Evolutionary conservation across 2,329 filamentous ascomycete genomes (phyloP).

Genomic region (Cadophora gregata): DNA sequence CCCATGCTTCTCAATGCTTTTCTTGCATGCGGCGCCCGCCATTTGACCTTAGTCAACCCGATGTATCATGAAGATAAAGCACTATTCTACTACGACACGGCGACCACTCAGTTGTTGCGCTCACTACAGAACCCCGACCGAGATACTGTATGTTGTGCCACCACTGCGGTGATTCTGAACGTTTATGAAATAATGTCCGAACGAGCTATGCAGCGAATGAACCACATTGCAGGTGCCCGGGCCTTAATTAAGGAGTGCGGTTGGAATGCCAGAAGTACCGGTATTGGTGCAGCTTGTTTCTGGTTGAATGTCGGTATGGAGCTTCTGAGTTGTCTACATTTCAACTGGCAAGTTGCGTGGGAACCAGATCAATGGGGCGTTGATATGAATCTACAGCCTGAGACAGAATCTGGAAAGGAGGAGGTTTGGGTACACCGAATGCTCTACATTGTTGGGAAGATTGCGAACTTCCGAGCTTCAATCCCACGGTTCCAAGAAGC

Average conservation of each 20-base stretch:
- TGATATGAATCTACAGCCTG: conserved; percentile 72
- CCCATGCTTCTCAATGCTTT: conserved; percentile 90
- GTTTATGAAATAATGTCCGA: conserved; percentile 95
- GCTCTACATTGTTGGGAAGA: conserved; percentile 85
- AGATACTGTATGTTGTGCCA: conserved; percentile 83
- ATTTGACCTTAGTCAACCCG: conserved; percentile 74
- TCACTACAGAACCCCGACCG: conserved; percentile 84
- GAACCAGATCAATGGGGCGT: conserved; percentile 90
- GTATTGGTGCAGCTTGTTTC: conserved; percentile 87
- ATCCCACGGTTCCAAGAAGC: conserved; percentile 65
- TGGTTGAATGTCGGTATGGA: conserved; percentile 95
- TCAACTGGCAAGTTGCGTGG: conserved; percentile 88
- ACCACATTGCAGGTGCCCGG: conserved; percentile 83
- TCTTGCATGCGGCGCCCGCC: conserved; percentile 85
- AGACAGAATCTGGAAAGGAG: conserved; percentile 67
- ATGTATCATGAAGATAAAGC: conserved; percentile 79
- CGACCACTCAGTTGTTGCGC: conserved; percentile 77
- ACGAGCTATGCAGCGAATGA: conserved; percentile 79
- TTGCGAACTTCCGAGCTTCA: conserved; percentile 81
- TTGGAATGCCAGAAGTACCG: conserved; percentile 81
- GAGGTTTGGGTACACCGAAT: conserved; percentile 90
- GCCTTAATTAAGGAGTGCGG: conserved; percentile 88
- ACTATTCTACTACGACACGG: conserved; percentile 82
- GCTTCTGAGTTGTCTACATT: conserved; percentile 83
- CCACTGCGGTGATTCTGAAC: conserved; percentile 85